Base-by-base conservation (phyloP, 768 basidiomycete genomes). In the Phaeolepiota aurea region DNA sequence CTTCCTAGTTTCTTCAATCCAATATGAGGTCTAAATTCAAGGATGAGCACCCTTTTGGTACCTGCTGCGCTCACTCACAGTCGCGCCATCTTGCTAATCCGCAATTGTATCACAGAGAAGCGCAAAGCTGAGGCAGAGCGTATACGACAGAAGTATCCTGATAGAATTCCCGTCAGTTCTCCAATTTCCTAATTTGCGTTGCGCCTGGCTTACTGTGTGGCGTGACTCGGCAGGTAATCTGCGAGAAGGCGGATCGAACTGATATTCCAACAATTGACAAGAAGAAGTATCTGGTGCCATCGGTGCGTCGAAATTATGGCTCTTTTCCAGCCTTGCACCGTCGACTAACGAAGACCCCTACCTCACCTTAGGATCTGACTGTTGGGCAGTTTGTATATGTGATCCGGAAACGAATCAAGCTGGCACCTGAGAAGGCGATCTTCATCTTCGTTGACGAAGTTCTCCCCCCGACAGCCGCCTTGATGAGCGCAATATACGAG, bases 391-490 rank as follows among this genome's bases (percentile, higher is more conserved):
- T 99, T 60, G 96, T 99, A 43, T 99, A 99, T 62, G 96, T 99
- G 22, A 99, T 99, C 59, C 84, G 96, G 56, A 99, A 99, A 74
- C 87, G 96, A 46, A 99, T 98, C 84, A 98, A 99, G 80, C 79
- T 99, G 43, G 88, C 92, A 16, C 93, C 96, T 21, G 96, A 99
- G 79, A 97, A 97, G 69, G 96, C 96, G 25, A 99, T 99, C 68
- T 99, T 98, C 71, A 97, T 99, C 65, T 99, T 98, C 55, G 96
- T 99, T 38, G 92, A 99, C 53, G 96, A 99, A 62, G 92, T 98
- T 40, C 74, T 99, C 20, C 96, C 96, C 32, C 96, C 96, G 32
- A 98, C 96, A 1, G 96, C 94, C 11, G 93, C 94, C 2, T 70
- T 98, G 37, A 99, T 99, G 96, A 92, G 89, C 55, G 82, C 90